These are phyloP conservation scores for Stemphylium lycopersici DNA, from an alignment of 2,329 filamentous ascomycete genomes.

Conservation along the genomic window DNA sequence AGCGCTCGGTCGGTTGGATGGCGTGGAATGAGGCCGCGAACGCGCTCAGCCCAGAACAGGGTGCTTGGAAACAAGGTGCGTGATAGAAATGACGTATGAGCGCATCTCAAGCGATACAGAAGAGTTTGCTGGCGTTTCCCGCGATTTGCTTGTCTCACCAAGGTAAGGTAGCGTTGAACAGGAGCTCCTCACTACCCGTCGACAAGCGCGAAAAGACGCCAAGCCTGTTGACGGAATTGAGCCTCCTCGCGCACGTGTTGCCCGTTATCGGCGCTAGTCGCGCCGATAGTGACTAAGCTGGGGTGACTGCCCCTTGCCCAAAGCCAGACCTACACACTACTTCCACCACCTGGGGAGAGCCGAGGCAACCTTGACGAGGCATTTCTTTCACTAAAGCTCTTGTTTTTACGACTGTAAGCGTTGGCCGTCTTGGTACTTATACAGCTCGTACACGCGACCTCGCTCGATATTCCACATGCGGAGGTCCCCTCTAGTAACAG, in stretches of 20 bases:
- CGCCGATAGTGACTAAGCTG: constrained; percentile 16
- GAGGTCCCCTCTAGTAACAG: neutral
- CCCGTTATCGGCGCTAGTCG: constrained; percentile 13
- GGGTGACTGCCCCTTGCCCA: neutral
- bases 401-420: no score
- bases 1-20: constrained; percentile 24
- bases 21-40: constrained; percentile 22
- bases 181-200: constrained; percentile 17
- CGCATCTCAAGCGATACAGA: constrained; percentile 37
- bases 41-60: constrained; percentile 25
- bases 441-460: neutral
- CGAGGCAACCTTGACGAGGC: no score
- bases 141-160: constrained; percentile 22
- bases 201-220: constrained; percentile 22
- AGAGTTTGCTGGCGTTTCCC: constrained; percentile 28
- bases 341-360: no score
- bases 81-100: constrained; percentile 28
- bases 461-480: neutral
- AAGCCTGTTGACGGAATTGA: constrained; percentile 29
- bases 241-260: constrained; percentile 11
- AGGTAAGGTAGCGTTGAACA: constrained; percentile 17
- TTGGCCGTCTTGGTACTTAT: neutral
- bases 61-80: constrained; percentile 23
- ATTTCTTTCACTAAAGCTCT: no score
- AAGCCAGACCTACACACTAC: neutral